Percentiles rank a stretch among this genome's conserved stretches.
Conservation (phyloP, 441 rosid genomes). For the Populus hybrid region DNA sequence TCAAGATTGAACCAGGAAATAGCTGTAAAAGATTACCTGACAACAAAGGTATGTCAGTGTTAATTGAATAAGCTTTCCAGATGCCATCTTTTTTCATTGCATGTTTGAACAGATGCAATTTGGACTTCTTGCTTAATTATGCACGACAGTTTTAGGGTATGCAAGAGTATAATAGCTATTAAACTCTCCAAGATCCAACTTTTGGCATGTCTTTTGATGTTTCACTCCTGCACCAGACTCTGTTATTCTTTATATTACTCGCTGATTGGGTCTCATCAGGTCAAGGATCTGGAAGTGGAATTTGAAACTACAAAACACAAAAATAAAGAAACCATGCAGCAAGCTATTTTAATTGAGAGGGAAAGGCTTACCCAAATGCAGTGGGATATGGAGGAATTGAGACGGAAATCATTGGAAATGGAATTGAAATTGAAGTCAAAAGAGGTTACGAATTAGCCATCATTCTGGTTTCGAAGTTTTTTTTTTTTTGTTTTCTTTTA, state of each 20-base stretch:
- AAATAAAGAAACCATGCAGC: conserved; percentile 86
- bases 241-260: background rate
- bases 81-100: conserved; percentile 5
- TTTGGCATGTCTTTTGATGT: background rate
- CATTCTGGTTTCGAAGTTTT: conserved; percentile 7
- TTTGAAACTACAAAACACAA: conserved; percentile 84
- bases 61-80: conserved; percentile 10
- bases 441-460: conserved; percentile 49
- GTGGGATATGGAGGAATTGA: conserved; percentile 99
- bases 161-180: conserved; percentile 1
- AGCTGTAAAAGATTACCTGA: conserved; percentile 83
- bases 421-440: conserved; percentile 72
- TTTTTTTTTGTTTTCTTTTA: conserved; percentile 4
- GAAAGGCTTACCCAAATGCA: conserved; percentile 93
- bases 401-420: conserved; percentile 78
- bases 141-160: background rate
- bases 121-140: background rate
- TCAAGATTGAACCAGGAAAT: conserved; percentile 92
- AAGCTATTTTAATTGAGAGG: conserved; percentile 79
- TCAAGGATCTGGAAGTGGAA: conserved; percentile 93
- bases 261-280: conserved; percentile 44
- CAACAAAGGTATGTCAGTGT: conserved; percentile 64
- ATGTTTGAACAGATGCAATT: background rate
- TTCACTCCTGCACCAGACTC: background rate
- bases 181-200: background rate